Evolutionary conservation across 176 grass and related monocot species (phyloP).

Genomic region (Lolium rigidum): DNA sequence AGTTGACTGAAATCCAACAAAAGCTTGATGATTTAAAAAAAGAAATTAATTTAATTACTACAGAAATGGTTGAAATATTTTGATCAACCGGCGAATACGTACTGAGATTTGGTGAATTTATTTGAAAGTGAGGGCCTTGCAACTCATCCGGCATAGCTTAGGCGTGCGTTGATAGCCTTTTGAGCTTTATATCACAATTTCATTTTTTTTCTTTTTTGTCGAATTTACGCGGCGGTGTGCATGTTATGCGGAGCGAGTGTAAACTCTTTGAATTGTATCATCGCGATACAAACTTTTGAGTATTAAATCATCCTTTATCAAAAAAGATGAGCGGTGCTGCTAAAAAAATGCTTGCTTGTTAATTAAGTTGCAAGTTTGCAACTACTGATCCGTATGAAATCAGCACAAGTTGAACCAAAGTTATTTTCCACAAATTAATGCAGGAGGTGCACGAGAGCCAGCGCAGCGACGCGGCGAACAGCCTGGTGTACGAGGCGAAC

Average conservation of each 20-base stretch:
- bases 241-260: too few species aligned
- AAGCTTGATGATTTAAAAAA: not conserved
- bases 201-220: too few species aligned
- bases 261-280: too few species aligned
- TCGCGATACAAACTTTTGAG: too few species aligned
- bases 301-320: too few species aligned
- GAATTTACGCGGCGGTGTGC: too few species aligned
- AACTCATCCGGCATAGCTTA: too few species aligned
- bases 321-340: not conserved
- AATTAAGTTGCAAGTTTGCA: not conserved
- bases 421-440: not conserved
- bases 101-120: not conserved
- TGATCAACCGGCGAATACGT: not conserved
- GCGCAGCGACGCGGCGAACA: constrained; percentile 81
- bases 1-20: not conserved
- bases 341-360: not conserved
- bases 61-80: not conserved
- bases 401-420: not conserved
- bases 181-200: too few species aligned
- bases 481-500: constrained; percentile 94
- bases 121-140: not conserved
- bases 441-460: constrained; percentile 96
- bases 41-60: not conserved
- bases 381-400: not conserved
- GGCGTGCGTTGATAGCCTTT: too few species aligned